Base-by-base conservation (phyloP, 352 stramenopile genomes). In the Peronospora destructor region DNA sequence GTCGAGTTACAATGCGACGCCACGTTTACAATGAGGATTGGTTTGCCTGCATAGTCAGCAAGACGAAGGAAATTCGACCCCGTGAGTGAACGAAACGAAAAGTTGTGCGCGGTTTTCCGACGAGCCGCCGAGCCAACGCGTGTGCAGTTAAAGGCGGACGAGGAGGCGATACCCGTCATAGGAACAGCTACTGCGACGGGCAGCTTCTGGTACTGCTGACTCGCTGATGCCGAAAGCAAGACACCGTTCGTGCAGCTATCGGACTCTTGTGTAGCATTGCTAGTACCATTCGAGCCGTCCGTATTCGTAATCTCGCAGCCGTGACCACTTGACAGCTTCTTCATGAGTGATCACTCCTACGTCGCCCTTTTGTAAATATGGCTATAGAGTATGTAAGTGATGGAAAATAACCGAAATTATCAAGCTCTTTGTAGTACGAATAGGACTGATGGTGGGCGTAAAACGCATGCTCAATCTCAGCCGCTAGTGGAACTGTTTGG, bases 1-100 rank as follows among this genome's bases (percentile, higher is more conserved):
- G 78, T 90, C 29, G 78, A 87, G 56, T 86, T 90, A 51, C 78
- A 90, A 49, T 90, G 78, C 47, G 78, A 90, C 53, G 78, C 78
- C 19, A 90, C 78, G 55, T 90, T 90, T 48, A 86, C 73, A 32
- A 90, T 71, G 17, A 90, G 57, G 34, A 87, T 58, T 6, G 70
- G 61, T 51, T 87, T 87, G 46, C 76, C 75, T 10, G 63, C 62
- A 48, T 68, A 89, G 54, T 89, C 78, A 2, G 73, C 66, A 41
- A 89, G 67, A 4, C 75, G 78, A 21, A 89, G 67, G 44, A 80
- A 73, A 4, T 82, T 71, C 43, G 64, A 74, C 32, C 66, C 71
- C 4, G 64, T 70, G 45, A 89, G 72, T 49, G 69, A 75, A 42
- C 76, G 76, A 65, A 89, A 87, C 12, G 78, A 82, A 35, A 89